A percentile compares a stretch with the other conserved stretches of the same genome.
Conservation (phyloP, 306 rosid genomes). For the Medicago ruthenica region DNA sequence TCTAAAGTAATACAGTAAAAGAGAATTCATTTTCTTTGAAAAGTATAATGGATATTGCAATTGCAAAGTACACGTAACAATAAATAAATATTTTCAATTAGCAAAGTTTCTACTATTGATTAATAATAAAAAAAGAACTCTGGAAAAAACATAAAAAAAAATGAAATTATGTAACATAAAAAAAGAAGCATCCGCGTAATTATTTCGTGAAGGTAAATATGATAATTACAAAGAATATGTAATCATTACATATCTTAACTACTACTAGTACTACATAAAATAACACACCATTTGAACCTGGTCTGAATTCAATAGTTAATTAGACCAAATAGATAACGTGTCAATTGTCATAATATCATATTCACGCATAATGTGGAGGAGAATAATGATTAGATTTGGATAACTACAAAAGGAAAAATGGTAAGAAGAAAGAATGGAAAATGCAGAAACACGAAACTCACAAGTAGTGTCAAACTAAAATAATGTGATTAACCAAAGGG, state of each 20-base stretch:
- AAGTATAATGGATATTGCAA: background rate
- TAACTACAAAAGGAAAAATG: background rate
- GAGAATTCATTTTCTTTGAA: background rate
- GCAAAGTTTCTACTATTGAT: too few relatives aligned
- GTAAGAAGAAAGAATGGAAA: background rate
- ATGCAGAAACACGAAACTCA: slow-evolving; percentile 11
- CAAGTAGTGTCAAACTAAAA: background rate
- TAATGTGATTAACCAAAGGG: background rate
- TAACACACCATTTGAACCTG: background rate
- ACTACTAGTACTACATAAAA: too few relatives aligned
- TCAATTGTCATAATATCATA: background rate
- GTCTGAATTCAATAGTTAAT: background rate
- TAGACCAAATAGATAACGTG: slow-evolving; percentile 14
- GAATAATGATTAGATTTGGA: slow-evolving; percentile 1
- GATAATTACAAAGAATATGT: too few relatives aligned
- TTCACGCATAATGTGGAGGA: background rate
- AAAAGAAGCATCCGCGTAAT: background rate
- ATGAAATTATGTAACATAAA: background rate
- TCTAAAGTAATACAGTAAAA: slow-evolving; percentile 3
- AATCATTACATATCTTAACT: background rate
- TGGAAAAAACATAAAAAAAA: background rate
- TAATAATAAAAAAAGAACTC: too few relatives aligned
- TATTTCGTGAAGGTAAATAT: background rate
- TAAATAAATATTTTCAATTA: too few relatives aligned
- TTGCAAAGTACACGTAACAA: background rate